Evolutionary conservation across 371 early-diverging fungal species (phyloP), one percentile per base, ranked within the genome.

Genomic region (Mortierella sp.): DNA sequence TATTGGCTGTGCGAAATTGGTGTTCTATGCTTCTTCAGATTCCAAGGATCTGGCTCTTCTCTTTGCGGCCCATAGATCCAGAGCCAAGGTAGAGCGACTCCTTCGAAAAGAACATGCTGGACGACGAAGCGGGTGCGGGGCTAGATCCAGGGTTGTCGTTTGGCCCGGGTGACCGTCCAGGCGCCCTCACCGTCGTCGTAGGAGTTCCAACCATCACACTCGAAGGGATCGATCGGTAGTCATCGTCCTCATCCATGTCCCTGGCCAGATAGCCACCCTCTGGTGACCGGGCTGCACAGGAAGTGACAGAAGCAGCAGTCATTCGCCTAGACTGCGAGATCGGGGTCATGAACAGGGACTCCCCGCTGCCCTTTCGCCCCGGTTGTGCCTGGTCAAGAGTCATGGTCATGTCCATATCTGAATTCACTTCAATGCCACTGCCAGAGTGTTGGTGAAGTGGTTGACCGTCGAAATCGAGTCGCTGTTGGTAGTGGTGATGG

Each of bases 391-490:
- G 34, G 37, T 58, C 58, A 9, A 52, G 11, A 13, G 13, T 45
- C 64, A 70, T 9, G 31, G 7, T 4, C 53, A 43, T 41, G 45
- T 39, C 67, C 55, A 66, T 66, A 13, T 43, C 67, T 37, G 31
- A 34, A 31, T 58, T 63, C 13, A 47, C 34, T 14, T 71, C 64
- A 50, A 63, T 71, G 64, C 72, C 53, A 44, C 9, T 14, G 45
- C 70, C 64, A 55, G 43, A 31, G 5, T 26, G 39, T 29, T 50
- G 31, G n/a, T 37, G 29, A 6, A 22, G 45, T 5, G 64, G 52
- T 34, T 74, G 74, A 43, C 68, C 68, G 39, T 74, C 74, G n/a
- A 74, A 74, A 50, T 66, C 45, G 26, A 45, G 34, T 16, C 47
- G 66, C 66, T 47, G 34, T 34, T 66, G 66, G 13, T 58, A 31